Percentiles rank a stretch among this genome's conserved stretches.
Conservation (phyloP, 176 grass and related monocot genomes). For the Juncus effusus region DNA sequence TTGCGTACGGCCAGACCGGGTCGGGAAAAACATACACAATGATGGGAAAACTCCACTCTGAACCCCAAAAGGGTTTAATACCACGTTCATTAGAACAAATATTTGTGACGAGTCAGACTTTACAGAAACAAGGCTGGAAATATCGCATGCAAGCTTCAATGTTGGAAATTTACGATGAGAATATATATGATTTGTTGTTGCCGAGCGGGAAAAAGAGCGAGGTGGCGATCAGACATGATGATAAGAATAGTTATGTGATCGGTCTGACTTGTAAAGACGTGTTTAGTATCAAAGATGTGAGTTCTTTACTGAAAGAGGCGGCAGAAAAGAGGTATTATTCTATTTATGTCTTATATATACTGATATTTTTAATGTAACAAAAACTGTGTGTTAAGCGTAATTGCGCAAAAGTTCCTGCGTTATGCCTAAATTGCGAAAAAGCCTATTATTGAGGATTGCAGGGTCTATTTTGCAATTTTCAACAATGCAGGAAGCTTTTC, state of each 20-base stretch:
- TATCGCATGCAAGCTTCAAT: slow-evolving; percentile 89
- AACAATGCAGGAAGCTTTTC: no score
- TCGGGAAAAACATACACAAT: slow-evolving; percentile 99
- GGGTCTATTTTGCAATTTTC: no score
- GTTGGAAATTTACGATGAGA: slow-evolving; percentile 98
- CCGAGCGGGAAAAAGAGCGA: slow-evolving; percentile 36
- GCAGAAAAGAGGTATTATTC: slow-evolving; percentile 60
- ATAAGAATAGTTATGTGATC: slow-evolving; percentile 66
- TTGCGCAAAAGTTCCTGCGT: no score
- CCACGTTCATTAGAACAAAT: slow-evolving; percentile 93
- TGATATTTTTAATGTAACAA: no score
- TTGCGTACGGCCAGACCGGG: slow-evolving; percentile 98
- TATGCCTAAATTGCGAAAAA: no score
- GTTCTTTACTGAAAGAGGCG: slow-evolving; percentile 60
- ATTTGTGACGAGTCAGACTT: slow-evolving; percentile 55
- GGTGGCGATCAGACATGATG: slow-evolving; percentile 67
- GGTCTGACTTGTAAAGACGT: slow-evolving; percentile 75
- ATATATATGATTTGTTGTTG: slow-evolving; percentile 76
- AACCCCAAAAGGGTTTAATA: slow-evolving; percentile 68
- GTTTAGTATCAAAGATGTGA: slow-evolving; percentile 54
- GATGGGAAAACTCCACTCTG: slow-evolving; percentile 60
- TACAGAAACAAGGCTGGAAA: slow-evolving; percentile 85
- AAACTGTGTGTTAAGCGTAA: no score
- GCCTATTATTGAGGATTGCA: no score
- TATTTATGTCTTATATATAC: no score